phyloP scores from a whole-genome alignment of 495 filamentous ascomycete species.

The Neurospora africana region DNA sequence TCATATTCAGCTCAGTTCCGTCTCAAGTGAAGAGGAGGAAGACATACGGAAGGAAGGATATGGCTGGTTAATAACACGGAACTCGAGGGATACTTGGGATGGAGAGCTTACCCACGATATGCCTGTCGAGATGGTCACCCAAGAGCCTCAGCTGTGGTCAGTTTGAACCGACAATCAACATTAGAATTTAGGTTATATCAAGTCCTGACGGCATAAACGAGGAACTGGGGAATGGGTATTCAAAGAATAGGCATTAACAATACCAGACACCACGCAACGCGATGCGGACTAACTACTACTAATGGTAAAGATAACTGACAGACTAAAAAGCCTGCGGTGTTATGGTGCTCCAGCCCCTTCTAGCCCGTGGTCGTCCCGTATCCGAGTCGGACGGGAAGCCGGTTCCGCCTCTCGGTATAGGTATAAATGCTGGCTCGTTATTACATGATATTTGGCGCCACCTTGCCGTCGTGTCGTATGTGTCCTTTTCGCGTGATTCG shows the following conservation, averaged over 20 bases:
- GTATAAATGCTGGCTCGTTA: not conserved
- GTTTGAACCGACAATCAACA: not conserved
- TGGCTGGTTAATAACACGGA: not conserved
- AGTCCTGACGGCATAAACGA: not conserved
- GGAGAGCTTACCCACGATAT: not conserved
- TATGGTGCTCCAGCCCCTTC: not conserved
- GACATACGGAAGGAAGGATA: not conserved
- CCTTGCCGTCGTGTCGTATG: not conserved
- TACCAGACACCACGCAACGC: not conserved
- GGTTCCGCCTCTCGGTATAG: not conserved
- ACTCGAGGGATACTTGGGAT: not conserved
- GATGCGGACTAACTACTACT: not conserved
- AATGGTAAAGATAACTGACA: not conserved
- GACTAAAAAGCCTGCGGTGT: not conserved
- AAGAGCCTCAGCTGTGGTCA: not conserved
- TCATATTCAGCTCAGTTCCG: not conserved
- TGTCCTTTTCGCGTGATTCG: conserved; percentile 24
- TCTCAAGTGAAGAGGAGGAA: not conserved
- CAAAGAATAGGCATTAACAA: not conserved
- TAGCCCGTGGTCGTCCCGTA: not conserved
- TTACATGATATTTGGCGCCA: not conserved
- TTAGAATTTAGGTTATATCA: not conserved
- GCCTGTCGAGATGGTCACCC: too few relatives aligned
- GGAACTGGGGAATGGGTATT: not conserved
- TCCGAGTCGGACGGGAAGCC: not conserved